phyloP scores from a whole-genome alignment of 1,284 basidiomycete genomes.

The Melampsora abietis-canadensis region DNA sequence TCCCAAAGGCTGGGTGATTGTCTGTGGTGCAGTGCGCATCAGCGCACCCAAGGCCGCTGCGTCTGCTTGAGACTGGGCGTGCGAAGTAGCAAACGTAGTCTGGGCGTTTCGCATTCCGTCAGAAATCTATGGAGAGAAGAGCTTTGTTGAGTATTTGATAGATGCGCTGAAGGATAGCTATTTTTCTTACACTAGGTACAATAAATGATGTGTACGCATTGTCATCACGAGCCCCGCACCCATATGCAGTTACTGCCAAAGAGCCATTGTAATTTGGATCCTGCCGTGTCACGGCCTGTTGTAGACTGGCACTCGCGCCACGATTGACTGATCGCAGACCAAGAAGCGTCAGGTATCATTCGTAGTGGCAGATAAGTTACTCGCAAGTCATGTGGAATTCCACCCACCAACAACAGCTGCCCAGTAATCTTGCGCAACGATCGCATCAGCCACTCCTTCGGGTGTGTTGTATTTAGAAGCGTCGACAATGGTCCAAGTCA shows the following conservation, averaged over 20 bases:
- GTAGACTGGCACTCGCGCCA: conserved; percentile 14
- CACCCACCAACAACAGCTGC: conserved; percentile 27
- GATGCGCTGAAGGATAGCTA: background rate
- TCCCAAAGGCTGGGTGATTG: conserved; percentile 25
- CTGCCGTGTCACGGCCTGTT: conserved; percentile 8
- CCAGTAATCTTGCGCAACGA: conserved; percentile 30
- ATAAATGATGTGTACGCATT: conserved; percentile 18
- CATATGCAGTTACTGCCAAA: conserved; percentile 18
- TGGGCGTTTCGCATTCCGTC: conserved; percentile 10
- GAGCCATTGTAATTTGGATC: conserved; percentile 23
- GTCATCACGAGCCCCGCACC: conserved; percentile 24
- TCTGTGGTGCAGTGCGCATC: conserved; percentile 27
- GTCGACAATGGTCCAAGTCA: conserved; percentile 19
- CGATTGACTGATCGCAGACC: conserved; percentile 9
- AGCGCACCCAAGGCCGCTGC: background rate
- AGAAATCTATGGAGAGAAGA: background rate
- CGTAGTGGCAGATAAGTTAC: too few relatives aligned
- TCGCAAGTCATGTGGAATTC: background rate
- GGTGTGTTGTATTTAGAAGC: conserved; percentile 13
- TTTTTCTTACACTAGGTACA: conserved; percentile 18
- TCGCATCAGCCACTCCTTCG: conserved; percentile 4
- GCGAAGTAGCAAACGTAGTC: conserved; percentile 9
- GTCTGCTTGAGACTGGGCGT: conserved; percentile 11
- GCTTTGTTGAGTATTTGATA: background rate
- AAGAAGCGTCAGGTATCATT: background rate